Base-by-base conservation (phyloP, 78 protist species). In the Cavenderia fasciculata region DNA sequence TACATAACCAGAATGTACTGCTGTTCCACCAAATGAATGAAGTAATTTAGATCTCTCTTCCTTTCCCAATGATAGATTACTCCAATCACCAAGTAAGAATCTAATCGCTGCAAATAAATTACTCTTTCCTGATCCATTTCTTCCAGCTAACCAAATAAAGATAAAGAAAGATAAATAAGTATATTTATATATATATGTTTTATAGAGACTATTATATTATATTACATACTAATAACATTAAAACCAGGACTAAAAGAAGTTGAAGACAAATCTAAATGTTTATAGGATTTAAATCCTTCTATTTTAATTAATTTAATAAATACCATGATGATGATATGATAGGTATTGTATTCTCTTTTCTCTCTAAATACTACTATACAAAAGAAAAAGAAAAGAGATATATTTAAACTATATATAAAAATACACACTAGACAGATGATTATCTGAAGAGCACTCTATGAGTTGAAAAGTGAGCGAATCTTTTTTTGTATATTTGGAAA, bases 1-100 rank as follows among this genome's bases (percentile, higher is more conserved):
- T 19, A 98, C 99, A 63, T 34, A 97, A 19, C 98, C 99, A n/a
- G 89, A 33, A 87, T 96, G 59, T 1, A 84, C 92, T 1, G 93
- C 14, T 1, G 27, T 63, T 16, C 97, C 98, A 54, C 73, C 73
- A 44, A 10, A 56, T 18, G 68, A 41, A 46, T 57, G 74, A 23
- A 87, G 21, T 0, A 52, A 25, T 59, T 51, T 78, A 4, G 63
- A 33, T 29, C 76, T 51, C 5, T 74, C 74, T 31, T 86, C 93
- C 34, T 65, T 59, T 31, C 23, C 46, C n/a, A 11, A 36, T 5
- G 56, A 46, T 43, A 56, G 59, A 18, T 29, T 18, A 40, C 72
- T 47, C 3, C 59, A 18, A 76, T 52, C 89, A 77, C 70, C 82
- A 49, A 46, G 34, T 25, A 82, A 8, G 44, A 82, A 82, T 68